Percentiles rank a stretch among this genome's conserved stretches.
Evolutionary conservation across 2,329 filamentous ascomycete genomes (phyloP).

Genomic region (Fusarium tanahbumbuense): DNA sequence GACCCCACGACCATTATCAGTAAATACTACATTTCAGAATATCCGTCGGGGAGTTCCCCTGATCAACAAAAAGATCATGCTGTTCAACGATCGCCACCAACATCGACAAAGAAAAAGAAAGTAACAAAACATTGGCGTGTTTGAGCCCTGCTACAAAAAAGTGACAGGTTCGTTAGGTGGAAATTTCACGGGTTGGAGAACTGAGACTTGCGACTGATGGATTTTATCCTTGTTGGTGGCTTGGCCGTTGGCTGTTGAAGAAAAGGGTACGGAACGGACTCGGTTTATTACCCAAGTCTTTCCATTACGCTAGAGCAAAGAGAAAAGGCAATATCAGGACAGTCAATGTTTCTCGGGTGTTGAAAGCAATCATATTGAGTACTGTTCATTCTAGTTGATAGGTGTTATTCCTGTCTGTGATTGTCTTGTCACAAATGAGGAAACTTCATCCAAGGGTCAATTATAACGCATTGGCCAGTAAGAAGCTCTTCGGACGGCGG

Average conservation of each 20-base stretch:
- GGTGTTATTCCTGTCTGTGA: too few relatives aligned
- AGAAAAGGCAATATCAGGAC: background rate
- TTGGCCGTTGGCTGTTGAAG: background rate
- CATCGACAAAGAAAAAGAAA: slow-evolving; percentile 1
- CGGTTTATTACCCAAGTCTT: too few relatives aligned
- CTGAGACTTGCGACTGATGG: background rate
- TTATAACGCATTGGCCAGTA: background rate
- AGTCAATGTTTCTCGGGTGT: too few relatives aligned
- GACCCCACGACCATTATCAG: too few relatives aligned
- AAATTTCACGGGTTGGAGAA: background rate
- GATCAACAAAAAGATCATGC: background rate
- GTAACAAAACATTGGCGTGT: background rate
- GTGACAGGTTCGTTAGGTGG: background rate
- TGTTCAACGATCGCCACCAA: background rate
- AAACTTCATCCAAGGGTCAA: background rate
- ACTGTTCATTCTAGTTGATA: too few relatives aligned
- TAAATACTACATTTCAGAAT: too few relatives aligned
- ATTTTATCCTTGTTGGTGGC: background rate
- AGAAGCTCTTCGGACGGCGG: accelerated
- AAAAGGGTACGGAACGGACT: too few relatives aligned
- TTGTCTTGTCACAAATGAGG: too few relatives aligned
- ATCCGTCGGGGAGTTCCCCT: background rate
- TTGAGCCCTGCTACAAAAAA: background rate
- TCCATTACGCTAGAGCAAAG: background rate
- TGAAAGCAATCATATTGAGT: too few relatives aligned